phyloP scores from a whole-genome alignment of 352 stramenopile genomes.

The Phytophthora quininea region DNA sequence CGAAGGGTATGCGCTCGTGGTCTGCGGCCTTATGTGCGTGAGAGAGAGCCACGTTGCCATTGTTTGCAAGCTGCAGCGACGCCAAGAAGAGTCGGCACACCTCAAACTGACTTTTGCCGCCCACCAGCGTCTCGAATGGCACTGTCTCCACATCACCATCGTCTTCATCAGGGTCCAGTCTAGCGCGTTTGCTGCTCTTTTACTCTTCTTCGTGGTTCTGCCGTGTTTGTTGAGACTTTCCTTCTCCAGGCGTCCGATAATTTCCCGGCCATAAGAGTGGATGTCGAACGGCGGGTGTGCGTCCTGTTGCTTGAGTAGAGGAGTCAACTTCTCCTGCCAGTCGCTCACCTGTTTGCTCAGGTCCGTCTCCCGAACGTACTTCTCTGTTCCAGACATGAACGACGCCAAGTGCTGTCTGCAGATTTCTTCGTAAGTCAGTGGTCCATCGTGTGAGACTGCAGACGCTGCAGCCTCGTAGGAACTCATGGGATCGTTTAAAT shows the following conservation, averaged over 20 bases:
- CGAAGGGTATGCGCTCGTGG: conserved; percentile 59
- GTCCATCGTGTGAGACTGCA: conserved; percentile 15
- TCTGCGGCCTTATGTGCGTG: conserved; percentile 72
- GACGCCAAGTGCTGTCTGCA: conserved; percentile 76
- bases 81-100: conserved; percentile 92
- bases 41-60: conserved; percentile 83
- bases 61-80: conserved; percentile 92
- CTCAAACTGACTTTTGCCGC: conserved; percentile 67
- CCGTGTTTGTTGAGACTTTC: conserved; percentile 37
- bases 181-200: conserved; percentile 38
- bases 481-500: conserved; percentile 31
- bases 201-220: conserved; percentile 20
- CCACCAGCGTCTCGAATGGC: conserved; percentile 64
- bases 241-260: conserved; percentile 56
- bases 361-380: conserved; percentile 68
- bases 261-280: conserved; percentile 65
- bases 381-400: conserved; percentile 83
- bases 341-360: conserved; percentile 75
- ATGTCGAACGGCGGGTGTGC: conserved; percentile 76
- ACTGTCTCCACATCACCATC: conserved; percentile 31
- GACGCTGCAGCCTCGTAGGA: conserved; percentile 19
- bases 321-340: conserved; percentile 77
- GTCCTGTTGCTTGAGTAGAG: conserved; percentile 78
- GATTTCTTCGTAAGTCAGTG: conserved; percentile 73
- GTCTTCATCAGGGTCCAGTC: conserved; percentile 17